Conservation (phyloP, 2,329 filamentous ascomycete species). For the Xylariales sp. region DNA sequence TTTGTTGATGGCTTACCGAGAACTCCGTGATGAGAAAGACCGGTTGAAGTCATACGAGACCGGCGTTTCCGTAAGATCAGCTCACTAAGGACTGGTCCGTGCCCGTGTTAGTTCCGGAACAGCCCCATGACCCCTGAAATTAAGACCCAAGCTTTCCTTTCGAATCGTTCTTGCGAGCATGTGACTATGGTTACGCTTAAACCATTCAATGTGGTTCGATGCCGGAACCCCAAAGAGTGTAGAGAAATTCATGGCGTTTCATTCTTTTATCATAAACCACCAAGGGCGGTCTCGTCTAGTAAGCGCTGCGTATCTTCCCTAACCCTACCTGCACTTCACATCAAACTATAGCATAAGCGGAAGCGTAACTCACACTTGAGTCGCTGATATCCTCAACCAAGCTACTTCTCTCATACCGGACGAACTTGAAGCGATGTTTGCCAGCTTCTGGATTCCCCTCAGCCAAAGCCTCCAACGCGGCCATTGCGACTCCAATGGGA, state of each 20-base stretch:
- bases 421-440: slow-evolving; percentile 65
- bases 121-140: neutral
- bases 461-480: slow-evolving; percentile 66
- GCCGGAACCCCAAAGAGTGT: no score
- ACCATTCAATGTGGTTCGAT: no score
- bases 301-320: no score
- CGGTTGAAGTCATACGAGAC: neutral
- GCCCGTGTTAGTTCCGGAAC: neutral
- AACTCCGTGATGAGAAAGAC: no score
- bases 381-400: slow-evolving; percentile 63
- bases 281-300: no score
- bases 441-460: slow-evolving; percentile 29
- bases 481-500: slow-evolving; percentile 91
- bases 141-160: no score
- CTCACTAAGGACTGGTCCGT: neutral
- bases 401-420: slow-evolving; percentile 83
- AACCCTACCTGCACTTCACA: no score
- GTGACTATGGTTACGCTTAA: no score
- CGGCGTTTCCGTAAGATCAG: neutral
- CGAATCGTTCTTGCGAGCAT: no score
- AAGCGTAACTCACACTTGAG: slow-evolving; percentile 92
- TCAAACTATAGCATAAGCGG: slow-evolving; percentile 76
- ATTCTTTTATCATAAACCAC: no score
- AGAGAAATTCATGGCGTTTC: no score
- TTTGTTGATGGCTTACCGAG: no score